Evolutionary conservation across 2,329 filamentous ascomycete genomes (phyloP).

Genomic region (Coniella lustricola): DNA sequence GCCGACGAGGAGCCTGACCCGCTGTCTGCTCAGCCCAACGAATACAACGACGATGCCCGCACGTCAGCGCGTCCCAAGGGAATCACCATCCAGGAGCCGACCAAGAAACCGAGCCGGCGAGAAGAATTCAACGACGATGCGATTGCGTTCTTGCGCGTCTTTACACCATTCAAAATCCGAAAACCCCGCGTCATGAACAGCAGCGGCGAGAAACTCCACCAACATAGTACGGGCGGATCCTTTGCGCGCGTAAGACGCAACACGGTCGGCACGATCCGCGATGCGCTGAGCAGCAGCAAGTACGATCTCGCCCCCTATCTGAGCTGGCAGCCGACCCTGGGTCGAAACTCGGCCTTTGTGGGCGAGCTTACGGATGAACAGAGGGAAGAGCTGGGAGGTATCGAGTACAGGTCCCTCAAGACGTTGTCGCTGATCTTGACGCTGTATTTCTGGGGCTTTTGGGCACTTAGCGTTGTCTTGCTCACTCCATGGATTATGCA

Average conservation of each 20-base stretch:
- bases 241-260: constrained; percentile 30
- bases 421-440: constrained; percentile 73
- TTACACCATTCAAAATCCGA: constrained; percentile 25
- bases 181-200: constrained; percentile 25
- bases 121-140: constrained; percentile 38
- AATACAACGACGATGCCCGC: constrained; percentile 11
- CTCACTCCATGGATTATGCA: constrained; percentile 75
- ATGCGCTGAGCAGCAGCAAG: constrained; percentile 47
- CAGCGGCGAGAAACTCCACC: constrained; percentile 30
- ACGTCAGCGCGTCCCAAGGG: constrained; percentile 20
- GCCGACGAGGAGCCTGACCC: constrained; percentile 26
- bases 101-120: constrained; percentile 33
- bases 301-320: constrained; percentile 72
- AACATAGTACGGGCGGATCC: constrained; percentile 28
- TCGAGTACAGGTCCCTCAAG: constrained; percentile 90
- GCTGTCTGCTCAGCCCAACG: not conserved
- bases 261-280: constrained; percentile 54
- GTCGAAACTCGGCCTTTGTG: constrained; percentile 86
- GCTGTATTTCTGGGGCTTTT: constrained; percentile 77
- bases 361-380: constrained; percentile 79
- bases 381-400: constrained; percentile 88
- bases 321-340: constrained; percentile 88
- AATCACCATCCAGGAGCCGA: constrained; percentile 62
- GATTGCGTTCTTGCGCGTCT: constrained; percentile 28
- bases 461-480: constrained; percentile 65